Evolutionary conservation across 1,284 basidiomycete genomes (phyloP).

Genomic region (Sanghuangporus sanghuang): DNA sequence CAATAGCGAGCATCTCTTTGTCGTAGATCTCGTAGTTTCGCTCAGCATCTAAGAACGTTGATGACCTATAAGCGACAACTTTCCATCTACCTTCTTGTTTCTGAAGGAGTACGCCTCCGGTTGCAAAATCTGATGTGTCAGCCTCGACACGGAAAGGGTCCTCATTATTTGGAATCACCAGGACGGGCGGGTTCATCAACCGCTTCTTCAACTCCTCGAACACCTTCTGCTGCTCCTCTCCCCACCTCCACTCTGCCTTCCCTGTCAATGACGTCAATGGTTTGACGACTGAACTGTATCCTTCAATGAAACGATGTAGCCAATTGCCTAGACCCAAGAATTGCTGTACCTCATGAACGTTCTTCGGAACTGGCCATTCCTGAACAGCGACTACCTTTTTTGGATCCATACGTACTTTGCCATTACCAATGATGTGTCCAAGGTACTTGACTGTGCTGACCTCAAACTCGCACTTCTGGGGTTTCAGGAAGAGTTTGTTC

Average conservation of each 20-base stretch:
- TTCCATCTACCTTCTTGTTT: conserved; percentile 19
- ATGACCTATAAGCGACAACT: conserved; percentile 27
- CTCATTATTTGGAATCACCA: no score
- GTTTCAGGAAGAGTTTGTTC: no score
- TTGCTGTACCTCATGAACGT: no score
- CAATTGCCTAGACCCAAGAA: neutral
- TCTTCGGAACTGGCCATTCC: no score
- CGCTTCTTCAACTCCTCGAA: neutral
- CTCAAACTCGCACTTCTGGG: no score
- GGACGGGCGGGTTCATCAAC: neutral
- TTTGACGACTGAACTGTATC: neutral
- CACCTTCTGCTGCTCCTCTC: neutral
- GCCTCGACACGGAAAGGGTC: neutral
- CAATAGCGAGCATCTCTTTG: conserved; percentile 39
- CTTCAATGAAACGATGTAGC: neutral
- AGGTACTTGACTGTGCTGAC: no score
- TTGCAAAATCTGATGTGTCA: conserved; percentile 7
- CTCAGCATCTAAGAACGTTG: conserved; percentile 26
- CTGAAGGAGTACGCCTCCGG: conserved; percentile 6
- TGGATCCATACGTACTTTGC: no score
- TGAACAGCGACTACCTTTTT: no score
- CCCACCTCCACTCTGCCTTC: neutral
- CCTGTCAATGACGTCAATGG: neutral
- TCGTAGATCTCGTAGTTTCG: conserved; percentile 44
- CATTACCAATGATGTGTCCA: no score